These are phyloP conservation scores for Chaetomium strumarium DNA, from an alignment of 2,329 filamentous ascomycete species.

Conservation along the genomic window DNA sequence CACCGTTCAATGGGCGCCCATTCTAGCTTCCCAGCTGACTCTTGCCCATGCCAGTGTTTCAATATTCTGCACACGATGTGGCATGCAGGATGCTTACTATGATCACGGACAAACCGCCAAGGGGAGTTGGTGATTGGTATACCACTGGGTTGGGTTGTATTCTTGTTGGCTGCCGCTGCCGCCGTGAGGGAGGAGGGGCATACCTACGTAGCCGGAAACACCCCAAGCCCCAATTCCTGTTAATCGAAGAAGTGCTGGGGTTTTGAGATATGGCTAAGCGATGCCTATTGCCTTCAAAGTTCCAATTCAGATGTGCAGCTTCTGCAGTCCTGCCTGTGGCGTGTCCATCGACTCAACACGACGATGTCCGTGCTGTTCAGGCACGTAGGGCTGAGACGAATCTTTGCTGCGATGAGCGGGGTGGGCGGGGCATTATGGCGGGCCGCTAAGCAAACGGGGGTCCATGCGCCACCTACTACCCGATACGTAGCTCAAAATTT, in stretches of 20 bases:
- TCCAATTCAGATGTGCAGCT: no score
- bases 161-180: slow-evolving; percentile 12
- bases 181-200: not conserved
- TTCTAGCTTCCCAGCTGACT: not conserved
- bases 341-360: no score
- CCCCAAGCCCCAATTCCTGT: no score
- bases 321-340: no score
- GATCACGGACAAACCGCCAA: not conserved
- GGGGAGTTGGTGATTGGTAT: not conserved
- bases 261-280: no score
- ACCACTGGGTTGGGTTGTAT: slow-evolving; percentile 7
- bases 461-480: no score
- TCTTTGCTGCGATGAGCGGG: not conserved
- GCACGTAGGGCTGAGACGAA: slow-evolving; percentile 2
- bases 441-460: not conserved
- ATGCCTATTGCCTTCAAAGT: no score
- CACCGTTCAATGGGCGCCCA: not conserved
- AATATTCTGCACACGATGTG: not conserved
- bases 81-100: not conserved
- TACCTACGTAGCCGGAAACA: not conserved
- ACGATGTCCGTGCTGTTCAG: not conserved
- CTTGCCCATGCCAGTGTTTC: not conserved
- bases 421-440: slow-evolving; percentile 3
- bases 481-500: slow-evolving; percentile 12
- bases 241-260: no score